Conservation (phyloP, 106 monocot species). For the Narthecium ossifragum region DNA sequence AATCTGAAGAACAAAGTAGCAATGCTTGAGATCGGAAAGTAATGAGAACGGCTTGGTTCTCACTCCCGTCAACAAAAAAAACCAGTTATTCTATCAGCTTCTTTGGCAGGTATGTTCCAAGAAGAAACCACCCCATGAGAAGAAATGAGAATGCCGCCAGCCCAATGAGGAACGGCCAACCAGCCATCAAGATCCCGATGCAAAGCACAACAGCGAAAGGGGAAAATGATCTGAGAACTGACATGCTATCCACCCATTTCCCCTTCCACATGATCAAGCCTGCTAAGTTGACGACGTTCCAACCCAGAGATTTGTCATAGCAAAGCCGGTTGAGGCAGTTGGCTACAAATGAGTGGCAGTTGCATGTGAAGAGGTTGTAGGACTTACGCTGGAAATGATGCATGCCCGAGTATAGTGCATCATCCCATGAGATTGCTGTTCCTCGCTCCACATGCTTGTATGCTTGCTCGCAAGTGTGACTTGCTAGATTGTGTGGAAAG, state of each 20-base stretch:
- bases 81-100: constrained; percentile 22
- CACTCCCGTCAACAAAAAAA: too few relatives aligned
- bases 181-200: constrained; percentile 46
- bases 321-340: constrained; percentile 65
- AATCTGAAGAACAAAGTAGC: background rate
- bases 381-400: constrained; percentile 61
- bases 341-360: constrained; percentile 70
- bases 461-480: constrained; percentile 43
- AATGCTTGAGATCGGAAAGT: too few relatives aligned
- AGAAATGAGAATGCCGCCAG: constrained; percentile 53
- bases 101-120: constrained; percentile 46
- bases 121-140: constrained; percentile 54
- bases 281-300: constrained; percentile 54
- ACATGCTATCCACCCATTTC: constrained; percentile 49
- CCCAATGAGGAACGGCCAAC: constrained; percentile 65
- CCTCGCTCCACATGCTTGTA: constrained; percentile 58
- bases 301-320: constrained; percentile 36
- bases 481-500: constrained; percentile 22
- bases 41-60: too few relatives aligned
- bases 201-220: constrained; percentile 45
- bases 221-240: constrained; percentile 50
- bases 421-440: constrained; percentile 65
- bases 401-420: constrained; percentile 38
- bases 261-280: constrained; percentile 46
- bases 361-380: constrained; percentile 87